Evolutionary conservation across 768 basidiomycete species (phyloP).

Genomic region (Austroboletus festivus): DNA sequence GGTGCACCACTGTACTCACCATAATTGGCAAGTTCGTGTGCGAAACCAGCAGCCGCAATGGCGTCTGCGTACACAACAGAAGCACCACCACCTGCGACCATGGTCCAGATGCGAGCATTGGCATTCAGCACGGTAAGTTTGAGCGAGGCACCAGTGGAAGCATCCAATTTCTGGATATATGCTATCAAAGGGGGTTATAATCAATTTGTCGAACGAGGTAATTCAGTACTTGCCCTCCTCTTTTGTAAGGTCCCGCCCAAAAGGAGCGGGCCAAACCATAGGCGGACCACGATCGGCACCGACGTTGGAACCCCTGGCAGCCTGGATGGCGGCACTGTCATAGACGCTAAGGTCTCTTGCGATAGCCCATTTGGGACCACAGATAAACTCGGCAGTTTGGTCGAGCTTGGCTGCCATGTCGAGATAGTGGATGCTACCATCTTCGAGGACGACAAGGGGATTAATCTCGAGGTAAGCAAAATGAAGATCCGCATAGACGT

Average conservation of each 20-base stretch:
- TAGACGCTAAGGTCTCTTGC: constrained; percentile 86
- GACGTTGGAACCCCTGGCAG: constrained; percentile 45
- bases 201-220: background rate
- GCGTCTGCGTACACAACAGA: constrained; percentile 70
- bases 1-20: constrained; percentile 99
- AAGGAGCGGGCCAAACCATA: constrained; percentile 95
- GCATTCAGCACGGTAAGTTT: constrained; percentile 96
- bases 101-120: constrained; percentile 97
- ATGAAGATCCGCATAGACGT: constrained; percentile 97
- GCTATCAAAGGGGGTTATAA: constrained; percentile 38
- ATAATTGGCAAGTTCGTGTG: constrained; percentile 98
- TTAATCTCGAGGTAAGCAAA: constrained; percentile 99
- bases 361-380: constrained; percentile 98
- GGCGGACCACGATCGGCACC: constrained; percentile 94
- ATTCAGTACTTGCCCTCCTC: constrained; percentile 55
- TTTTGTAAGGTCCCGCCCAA: constrained; percentile 96
- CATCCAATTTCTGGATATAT: constrained; percentile 98
- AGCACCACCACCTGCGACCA: constrained; percentile 97
- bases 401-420: constrained; percentile 99
- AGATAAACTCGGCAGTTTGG: constrained; percentile 97
- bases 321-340: constrained; percentile 40
- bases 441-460: constrained; percentile 93
- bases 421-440: constrained; percentile 81
- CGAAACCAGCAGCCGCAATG: constrained; percentile 89
- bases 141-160: constrained; percentile 94